Evolutionary conservation across 2,329 filamentous ascomycete genomes (phyloP), one percentile per base, ranked within the genome.

Genomic region (Calonectria pauciramosa): DNA sequence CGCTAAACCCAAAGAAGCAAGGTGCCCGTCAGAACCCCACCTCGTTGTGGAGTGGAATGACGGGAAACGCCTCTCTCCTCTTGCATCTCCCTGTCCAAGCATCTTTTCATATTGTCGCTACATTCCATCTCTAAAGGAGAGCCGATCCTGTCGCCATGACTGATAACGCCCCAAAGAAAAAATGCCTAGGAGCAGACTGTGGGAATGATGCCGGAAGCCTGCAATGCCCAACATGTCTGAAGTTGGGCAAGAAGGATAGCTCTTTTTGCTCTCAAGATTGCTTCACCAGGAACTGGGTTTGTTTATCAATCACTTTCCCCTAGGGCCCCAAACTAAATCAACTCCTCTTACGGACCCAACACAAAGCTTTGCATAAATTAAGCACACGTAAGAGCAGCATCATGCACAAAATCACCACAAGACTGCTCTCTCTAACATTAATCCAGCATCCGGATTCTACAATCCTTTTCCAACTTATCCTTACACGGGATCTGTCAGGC

Each of bases 181-280:
- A 93, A 86, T 99, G 97, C 84, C 89, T 93, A 70, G 95, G 96
- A 63, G 89, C 89, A 73, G 95, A 97, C 85, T 99, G 97, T 89
- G 89, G 91, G 51, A 98, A 98, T 77, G 93, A 96, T 77, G 96
- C 96, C 72, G 93, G 95, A 75, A 89, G 93, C 69, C 88, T 99
- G 60, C 96, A 99, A 86, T 99, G 97, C 86, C 97, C 97, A 70
- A 99, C 95, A 65, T 99, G 97, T 85, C 90, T 98, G 82, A 98
- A 98, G 87, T 88, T 96, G 56, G 95, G 94, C 70, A 93, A 93
- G 81, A 93, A 96, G 83, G 95, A 97, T 82, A 98, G 95, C 88
- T 98, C 93, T 87, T 99, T 99, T 88, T 99, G 97, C 89, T 96
- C 96, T 32, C 97, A 99, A 86, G 97, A 99, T 81, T 99, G 97